Base-by-base conservation (phyloP, 2,329 filamentous ascomycete species). In the Arthrinium puccinioides region DNA sequence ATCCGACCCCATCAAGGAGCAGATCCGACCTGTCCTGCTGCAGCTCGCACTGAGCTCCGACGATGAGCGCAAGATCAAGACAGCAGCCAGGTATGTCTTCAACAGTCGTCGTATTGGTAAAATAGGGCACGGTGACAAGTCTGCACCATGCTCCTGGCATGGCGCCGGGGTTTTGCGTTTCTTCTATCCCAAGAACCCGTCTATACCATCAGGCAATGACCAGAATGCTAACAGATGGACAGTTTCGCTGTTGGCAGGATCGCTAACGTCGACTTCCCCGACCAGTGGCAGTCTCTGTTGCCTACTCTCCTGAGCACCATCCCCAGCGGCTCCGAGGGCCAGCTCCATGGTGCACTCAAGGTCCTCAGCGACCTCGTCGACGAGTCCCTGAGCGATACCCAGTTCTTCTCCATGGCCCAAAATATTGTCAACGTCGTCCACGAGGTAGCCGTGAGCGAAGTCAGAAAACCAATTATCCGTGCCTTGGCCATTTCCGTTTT, bases 361-460 rank as follows among this genome's bases (percentile, higher is more conserved):
- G 88, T 97, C 18, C 76, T 98, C 30, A 73, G 78, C 47, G 90
- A 97, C 60, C 71, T 98, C 31, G 86, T 98, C 19, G 89, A 97
- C 44, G 90, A 95, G 54, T 88, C 87, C 47, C 76, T 98, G 59
- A 94, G 82, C 54, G 90, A 97, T 57, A 85, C 88, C 44, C 89
- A 96, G 51, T 98, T 98, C 70, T 96, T 97, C 60, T 76, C 75
- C 41, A 86, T 94, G 50, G 92, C 90, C 8, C 72, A 82, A 25
- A 83, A 94, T 52, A 84, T 98, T 41, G 81, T 96, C 55, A 83
- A 82, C 51, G 80, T 83, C 35, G 76, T 96, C 21, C 92, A 87
- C 58, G 76, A 86, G 50, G 83, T 95, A 25, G 87, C 89, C 11
- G 72, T 85, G 39, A 85, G 85, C 56, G 76, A 84, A 41, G 72